phyloP scores from a whole-genome alignment of 345 rosid genomes.

The Cardiospermum halicacabum region DNA sequence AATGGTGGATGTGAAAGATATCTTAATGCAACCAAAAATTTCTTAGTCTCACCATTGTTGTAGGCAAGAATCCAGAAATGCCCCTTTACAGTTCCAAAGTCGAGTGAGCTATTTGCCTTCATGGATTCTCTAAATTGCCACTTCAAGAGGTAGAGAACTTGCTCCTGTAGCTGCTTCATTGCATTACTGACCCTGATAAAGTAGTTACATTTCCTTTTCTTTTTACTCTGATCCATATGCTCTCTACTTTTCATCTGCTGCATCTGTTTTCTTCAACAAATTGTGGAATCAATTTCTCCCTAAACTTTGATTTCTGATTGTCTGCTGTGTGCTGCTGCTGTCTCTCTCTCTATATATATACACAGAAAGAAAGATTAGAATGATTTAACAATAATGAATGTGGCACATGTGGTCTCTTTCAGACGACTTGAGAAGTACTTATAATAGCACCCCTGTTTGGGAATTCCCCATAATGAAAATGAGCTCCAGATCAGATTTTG shows the following conservation, averaged over 20 bases:
- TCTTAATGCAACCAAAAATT: slow-evolving; percentile 15
- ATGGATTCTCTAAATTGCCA: slow-evolving; percentile 8
- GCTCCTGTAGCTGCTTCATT: slow-evolving; percentile 11
- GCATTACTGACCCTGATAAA: neutral
- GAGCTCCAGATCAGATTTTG: neutral
- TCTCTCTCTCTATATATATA: slow-evolving; percentile 4
- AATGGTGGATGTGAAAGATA: slow-evolving; percentile 22
- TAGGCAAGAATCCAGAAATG: slow-evolving; percentile 12
- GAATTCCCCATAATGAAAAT: slow-evolving; percentile 11
- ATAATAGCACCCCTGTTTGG: neutral
- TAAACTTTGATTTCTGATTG: neutral
- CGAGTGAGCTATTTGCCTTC: neutral
- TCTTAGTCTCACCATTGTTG: slow-evolving; percentile 9
- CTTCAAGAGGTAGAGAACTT: slow-evolving; percentile 5
- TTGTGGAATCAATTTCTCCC: neutral
- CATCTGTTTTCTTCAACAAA: neutral
- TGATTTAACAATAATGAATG: neutral
- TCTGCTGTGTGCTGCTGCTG: neutral
- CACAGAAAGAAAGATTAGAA: neutral
- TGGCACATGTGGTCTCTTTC: slow-evolving; percentile 8
- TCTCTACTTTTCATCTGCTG: neutral
- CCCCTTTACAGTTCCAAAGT: slow-evolving; percentile 8
- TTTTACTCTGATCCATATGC: slow-evolving; percentile 1
- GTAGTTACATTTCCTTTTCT: neutral
- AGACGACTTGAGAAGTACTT: slow-evolving; percentile 7